Base-by-base conservation (phyloP, 192 early-diverging fungal species). In the Backusella psychrophila region DNA sequence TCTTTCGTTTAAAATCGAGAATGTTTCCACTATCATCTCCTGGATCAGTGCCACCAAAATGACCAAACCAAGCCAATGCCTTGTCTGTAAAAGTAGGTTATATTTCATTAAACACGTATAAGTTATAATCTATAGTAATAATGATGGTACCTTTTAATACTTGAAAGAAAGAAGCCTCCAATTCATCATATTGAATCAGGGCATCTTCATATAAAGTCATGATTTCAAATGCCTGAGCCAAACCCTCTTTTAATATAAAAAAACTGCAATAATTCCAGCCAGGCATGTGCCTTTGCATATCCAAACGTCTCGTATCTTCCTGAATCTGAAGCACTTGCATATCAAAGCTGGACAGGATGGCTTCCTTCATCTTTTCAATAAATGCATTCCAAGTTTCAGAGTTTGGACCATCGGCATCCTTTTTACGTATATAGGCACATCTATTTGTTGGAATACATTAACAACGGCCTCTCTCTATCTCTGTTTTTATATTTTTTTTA, bases 191-290 rank as follows among this genome's bases (percentile, higher is more conserved):
- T 75, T 97, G 94, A 35, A 94, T 80, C 63, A 99, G 81, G 6
- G 98, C 95, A 66, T 97, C 98, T 63, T 96, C 96, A 46, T 88
- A 84, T 41, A 98, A 80, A 59, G 89, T 94, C 90, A 98, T 90
- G 66, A 93, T 89, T 79, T 97, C 96, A 84, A 92, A 98, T 7
- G 94, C 89, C 39, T 88, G 87, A 19, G 94, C 93, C 23, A 98
- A 85, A 11, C 91, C 91, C 78, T 99, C 97, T 88, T 99, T 99
- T 68, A 97, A 80, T 56, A 98, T 90, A 80, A 99, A 99, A 81
- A 96, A 98, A 63, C 89, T 92, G 81, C 97, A 99, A 83, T 98
- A 99, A 81, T 99, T 99, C 98, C 98, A 99, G 0, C 98, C 98
- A 6, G 97, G 97, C 84, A 99, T 89, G 71, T 96, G 87, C 63